Base-by-base conservation (phyloP, 306 rosid genomes). In the Adenanthera pavonina region DNA sequence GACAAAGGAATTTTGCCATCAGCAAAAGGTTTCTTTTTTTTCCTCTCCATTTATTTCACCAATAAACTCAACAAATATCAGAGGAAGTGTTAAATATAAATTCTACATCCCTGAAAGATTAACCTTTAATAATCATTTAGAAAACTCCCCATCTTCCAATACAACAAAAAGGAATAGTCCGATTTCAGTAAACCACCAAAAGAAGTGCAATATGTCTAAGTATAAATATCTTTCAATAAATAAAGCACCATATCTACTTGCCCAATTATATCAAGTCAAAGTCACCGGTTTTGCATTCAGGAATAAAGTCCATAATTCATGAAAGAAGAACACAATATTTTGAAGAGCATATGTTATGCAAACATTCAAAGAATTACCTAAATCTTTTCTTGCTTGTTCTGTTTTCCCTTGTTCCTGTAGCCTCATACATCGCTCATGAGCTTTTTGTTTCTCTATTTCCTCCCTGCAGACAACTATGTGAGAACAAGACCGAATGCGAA, bases 321-420 rank as follows among this genome's bases (percentile, higher is more conserved):
- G 20, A n/a, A 36, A 38, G 15, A n/a, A 15, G 48, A 41, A 43
- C 25, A 14, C 6, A 40, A 19, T 9, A n/a, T 12, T 51, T 53
- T 19, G 19, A 34, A 54, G 6, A 70, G 30, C 13, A 15, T 44
- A 47, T 33, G 70, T 43, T 33, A 7, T 43, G 34, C 78, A 54
- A 53, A 15, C 10, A 51, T 43, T 12, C 38, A 36, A 66, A 17
- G 16, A 8, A 68, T 79, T 86, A 91, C 93, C 95, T 88, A 91
- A 62, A 83, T 91, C 93, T 75, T 91, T 91, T 74, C 19, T 91
- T 82, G 95, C 90, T 85, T 88, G 89, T 20, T 89, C 93, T 41
- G 95, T 91, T 86, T 89, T 89, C 20, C 93, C 95, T 76, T 91
- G 92, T 78, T 91, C 95, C 72, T 89, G 95, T 53, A 91, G 87